Conservation (phyloP, 2,329 filamentous ascomycete genomes). For the Lasiodiplodia hormozganensis region DNA sequence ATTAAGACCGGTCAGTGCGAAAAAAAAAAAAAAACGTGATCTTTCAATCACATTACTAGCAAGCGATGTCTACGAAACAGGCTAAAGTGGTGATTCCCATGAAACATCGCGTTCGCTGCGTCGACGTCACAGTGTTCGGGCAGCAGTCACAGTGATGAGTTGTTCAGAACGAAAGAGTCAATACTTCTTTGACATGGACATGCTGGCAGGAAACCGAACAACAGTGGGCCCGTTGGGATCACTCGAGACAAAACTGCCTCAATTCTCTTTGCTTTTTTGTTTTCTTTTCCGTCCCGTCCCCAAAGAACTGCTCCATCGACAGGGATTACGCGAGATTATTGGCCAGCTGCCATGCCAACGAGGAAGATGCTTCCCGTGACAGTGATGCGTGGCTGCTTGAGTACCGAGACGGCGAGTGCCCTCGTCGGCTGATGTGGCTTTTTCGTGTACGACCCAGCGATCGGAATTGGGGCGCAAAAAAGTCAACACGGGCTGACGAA, state of each 20-base stretch:
- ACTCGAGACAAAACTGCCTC: background rate
- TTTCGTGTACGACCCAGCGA: background rate
- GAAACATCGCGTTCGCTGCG: background rate
- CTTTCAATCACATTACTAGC: background rate
- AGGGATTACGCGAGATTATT: background rate
- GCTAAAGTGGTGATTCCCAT: background rate
- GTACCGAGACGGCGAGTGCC: background rate
- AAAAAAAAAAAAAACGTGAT: background rate
- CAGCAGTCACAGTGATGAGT: background rate
- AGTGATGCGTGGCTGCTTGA: background rate
- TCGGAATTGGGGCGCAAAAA: background rate
- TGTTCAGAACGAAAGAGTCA: background rate
- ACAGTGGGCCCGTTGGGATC: background rate
- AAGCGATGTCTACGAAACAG: background rate
- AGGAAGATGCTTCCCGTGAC: background rate
- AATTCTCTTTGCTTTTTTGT: background rate
- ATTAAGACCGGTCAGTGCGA: background rate
- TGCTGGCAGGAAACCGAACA: background rate
- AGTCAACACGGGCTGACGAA: background rate
- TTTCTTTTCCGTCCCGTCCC: background rate
- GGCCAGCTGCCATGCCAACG: background rate
- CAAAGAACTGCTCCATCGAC: background rate
- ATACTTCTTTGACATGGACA: background rate
- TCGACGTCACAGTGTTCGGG: background rate
- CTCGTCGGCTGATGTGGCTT: background rate